phyloP scores from a whole-genome alignment of 805 yeast species.

The Candida maesae region DNA sequence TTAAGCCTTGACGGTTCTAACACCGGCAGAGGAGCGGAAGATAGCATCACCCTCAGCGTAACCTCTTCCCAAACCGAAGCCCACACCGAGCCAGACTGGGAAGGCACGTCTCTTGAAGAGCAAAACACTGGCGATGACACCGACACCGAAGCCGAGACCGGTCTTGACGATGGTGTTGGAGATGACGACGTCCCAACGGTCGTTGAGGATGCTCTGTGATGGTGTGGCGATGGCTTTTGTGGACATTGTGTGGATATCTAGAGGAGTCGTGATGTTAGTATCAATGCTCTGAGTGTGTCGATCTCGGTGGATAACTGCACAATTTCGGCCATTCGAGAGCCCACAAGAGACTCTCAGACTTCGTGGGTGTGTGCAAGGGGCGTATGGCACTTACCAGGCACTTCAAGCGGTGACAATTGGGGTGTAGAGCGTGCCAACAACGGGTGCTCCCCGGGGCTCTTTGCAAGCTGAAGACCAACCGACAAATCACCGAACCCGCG shows the following conservation, averaged over 20 bases:
- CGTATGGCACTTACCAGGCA: neutral
- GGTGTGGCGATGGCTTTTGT: conserved; percentile 35
- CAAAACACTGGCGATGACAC: conserved; percentile 87
- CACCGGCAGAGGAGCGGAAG: conserved; percentile 79
- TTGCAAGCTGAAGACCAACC: too few relatives aligned
- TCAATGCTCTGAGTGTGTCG: neutral
- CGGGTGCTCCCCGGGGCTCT: too few relatives aligned
- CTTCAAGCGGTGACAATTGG: neutral
- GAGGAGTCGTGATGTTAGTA: neutral
- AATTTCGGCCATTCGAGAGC: neutral
- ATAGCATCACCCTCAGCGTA: conserved; percentile 98
- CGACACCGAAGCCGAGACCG: conserved; percentile 95
- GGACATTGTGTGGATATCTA: conserved; percentile 4
- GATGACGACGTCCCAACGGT: conserved; percentile 92
- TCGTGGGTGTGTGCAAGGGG: neutral
- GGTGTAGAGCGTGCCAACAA: too few relatives aligned
- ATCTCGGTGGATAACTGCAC: neutral
- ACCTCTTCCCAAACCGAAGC: conserved; percentile 97
- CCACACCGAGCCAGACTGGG: conserved; percentile 97
- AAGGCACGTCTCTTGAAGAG: conserved; percentile 91
- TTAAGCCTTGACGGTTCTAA: conserved; percentile 69
- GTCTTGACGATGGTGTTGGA: conserved; percentile 93
- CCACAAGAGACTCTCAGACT: neutral
- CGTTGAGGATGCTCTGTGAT: conserved; percentile 57
- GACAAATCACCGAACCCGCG: too few relatives aligned